Base-by-base conservation (phyloP, 202 grass and related monocot species). In the Brachypodium distachyon region DNA sequence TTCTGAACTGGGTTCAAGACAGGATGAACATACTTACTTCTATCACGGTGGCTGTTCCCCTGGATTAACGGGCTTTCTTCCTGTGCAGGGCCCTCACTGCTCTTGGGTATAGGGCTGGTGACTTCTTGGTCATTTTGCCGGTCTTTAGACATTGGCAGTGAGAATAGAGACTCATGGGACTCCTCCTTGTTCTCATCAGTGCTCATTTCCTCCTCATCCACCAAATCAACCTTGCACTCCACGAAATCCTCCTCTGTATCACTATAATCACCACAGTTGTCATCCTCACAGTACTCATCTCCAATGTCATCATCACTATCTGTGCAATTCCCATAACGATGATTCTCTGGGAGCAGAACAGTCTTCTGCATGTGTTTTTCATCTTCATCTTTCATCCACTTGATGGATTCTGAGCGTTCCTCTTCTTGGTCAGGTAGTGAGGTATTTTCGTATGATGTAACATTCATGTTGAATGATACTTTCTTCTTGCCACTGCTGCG, bases 1-100 rank as follows among this genome's bases (percentile, higher is more conserved):
- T 95, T 94, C 55, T 88, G 89, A 36, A 98, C 89, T 0, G 95
- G 95, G 64, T 92, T 94, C 68, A 98, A 73, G 38, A 98, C 80
- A 26, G 91, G 68, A 48, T 70, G 63, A 25, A 90, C 85, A 52
- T 73, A 81, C 28, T 92, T 82, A 49, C 91, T 87, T 66, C 89
- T 86, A 23, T 94, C 84, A 39, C 83, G 89, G 22, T 66, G 56
- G 47, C 85, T 90, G 39, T 88, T 88, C 74, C 54, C 42, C 2
- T 53, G 38, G 68, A 88, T 70, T 54, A 80, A 43, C 63, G 83
- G 82, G 59, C 83, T 84, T 34, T 73, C 50, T 74, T 81, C 67
- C 33, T 93, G 72, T 58, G 48, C 22, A 82, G 82, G 72, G 56
- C 53, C 70, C 26, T 61, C 72, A 29, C 47, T 63, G 33, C 59